A percentile compares a stretch with the other conserved stretches of the same genome.
phyloP scores from a whole-genome alignment of 2,329 filamentous ascomycete genomes.

The Scytalidium lignicola region DNA sequence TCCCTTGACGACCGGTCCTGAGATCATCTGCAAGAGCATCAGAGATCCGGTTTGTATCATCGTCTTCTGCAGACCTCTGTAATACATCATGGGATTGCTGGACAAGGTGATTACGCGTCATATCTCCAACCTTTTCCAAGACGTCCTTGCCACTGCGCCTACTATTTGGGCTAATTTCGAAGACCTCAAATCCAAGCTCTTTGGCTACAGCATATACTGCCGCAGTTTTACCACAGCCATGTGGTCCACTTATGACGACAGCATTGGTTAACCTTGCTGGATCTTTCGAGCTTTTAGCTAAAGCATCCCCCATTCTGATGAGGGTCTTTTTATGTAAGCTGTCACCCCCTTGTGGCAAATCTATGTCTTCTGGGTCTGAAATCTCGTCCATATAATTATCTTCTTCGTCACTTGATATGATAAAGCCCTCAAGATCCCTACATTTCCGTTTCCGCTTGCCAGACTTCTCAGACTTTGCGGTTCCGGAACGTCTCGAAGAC shows the following conservation, averaged over 20 bases:
- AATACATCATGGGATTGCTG: conserved; percentile 41
- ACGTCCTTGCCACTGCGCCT: conserved; percentile 86
- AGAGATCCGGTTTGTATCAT: conserved; percentile 27
- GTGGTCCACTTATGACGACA: conserved; percentile 82
- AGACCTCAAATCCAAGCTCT: conserved; percentile 88
- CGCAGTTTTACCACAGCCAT: conserved; percentile 90
- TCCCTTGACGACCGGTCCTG: conserved; percentile 68
- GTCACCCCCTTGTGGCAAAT: conserved; percentile 28
- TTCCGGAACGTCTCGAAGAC: conserved; percentile 8
- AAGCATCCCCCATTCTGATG: conserved; percentile 38
- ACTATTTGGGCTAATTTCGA: conserved; percentile 85
- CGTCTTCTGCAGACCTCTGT: conserved; percentile 25
- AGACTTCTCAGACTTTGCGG: conserved; percentile 28
- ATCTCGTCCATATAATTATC: conserved; percentile 63
- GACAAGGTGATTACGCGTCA: conserved; percentile 93
- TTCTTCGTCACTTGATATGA: conserved; percentile 76
- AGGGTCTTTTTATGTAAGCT: conserved; percentile 47
- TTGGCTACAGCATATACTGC: conserved; percentile 87
- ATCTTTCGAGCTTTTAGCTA: conserved; percentile 35
- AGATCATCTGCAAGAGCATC: conserved; percentile 51
- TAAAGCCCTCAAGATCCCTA: conserved; percentile 73
- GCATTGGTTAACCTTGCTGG: conserved; percentile 59
- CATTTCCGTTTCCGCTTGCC: conserved; percentile 60
- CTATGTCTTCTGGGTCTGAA: conserved; percentile 51
- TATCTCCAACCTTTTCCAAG: conserved; percentile 87